phyloP scores from a whole-genome alignment of 495 filamentous ascomycete species.

The Talaromyces wortmannii region DNA sequence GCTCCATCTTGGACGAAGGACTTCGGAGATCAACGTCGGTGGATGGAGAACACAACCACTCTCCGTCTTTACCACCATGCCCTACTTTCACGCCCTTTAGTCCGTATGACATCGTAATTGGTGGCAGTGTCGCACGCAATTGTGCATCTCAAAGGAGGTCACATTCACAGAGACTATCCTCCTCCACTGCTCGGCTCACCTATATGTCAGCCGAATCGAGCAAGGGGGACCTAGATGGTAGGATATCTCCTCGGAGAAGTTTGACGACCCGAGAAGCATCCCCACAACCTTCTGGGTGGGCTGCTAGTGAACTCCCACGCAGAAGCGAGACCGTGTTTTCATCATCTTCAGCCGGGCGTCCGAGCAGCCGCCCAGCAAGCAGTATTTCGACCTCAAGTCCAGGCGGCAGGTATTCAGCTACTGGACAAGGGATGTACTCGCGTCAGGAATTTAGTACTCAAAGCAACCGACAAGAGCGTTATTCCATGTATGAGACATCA shows the following conservation, averaged over 20 bases:
- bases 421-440: constrained; percentile 5
- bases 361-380: constrained; percentile 1
- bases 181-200: constrained; percentile 2
- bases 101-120: constrained; percentile 36
- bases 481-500: constrained; percentile 17
- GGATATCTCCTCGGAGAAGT: constrained; percentile 30
- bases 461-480: constrained; percentile 10
- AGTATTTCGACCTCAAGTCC: neutral
- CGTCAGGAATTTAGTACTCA: constrained; percentile 4
- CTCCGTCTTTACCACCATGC: constrained; percentile 28
- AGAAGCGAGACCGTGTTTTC: constrained; percentile 27
- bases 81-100: constrained; percentile 34
- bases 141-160: constrained; percentile 1
- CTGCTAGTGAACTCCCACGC: constrained; percentile 17
- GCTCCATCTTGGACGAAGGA: constrained; percentile 40
- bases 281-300: constrained; percentile 12
- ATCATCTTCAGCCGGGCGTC: neutral
- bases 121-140: constrained; percentile 6
- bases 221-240: constrained; percentile 14
- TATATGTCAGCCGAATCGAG: constrained; percentile 12
- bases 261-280: constrained; percentile 25
- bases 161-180: constrained; percentile 5
- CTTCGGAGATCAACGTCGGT: constrained; percentile 16
- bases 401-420: neutral
- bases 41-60: constrained; percentile 20